Percentiles rank a stretch among this genome's conserved stretches.
These are phyloP conservation scores for Metschnikowia amazonensis DNA, from an alignment of 805 yeast genomes.

Conservation along the genomic window DNA sequence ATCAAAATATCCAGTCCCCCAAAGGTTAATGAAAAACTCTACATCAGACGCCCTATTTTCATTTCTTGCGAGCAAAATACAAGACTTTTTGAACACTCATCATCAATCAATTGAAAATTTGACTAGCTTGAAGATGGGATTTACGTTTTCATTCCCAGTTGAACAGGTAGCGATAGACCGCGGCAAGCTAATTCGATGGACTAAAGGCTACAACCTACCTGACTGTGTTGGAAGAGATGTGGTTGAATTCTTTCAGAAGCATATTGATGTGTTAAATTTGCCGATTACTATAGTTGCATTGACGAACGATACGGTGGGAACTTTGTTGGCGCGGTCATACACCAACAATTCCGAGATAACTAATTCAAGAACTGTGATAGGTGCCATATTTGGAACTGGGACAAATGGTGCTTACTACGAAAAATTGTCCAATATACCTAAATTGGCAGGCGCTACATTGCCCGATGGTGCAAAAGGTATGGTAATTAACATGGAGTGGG, in stretches of 20 bases:
- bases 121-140: constrained; percentile 65
- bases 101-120: constrained; percentile 46
- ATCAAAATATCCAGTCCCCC: constrained; percentile 74
- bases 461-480: constrained; percentile 47
- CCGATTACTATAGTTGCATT: constrained; percentile 79
- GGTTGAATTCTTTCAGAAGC: constrained; percentile 65
- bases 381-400: constrained; percentile 95
- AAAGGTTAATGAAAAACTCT: constrained; percentile 63
- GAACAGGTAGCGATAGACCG: constrained; percentile 74
- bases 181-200: constrained; percentile 90
- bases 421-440: constrained; percentile 65
- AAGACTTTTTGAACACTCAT: constrained; percentile 59
- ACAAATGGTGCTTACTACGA: constrained; percentile 95
- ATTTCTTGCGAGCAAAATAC: constrained; percentile 69
- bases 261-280: constrained; percentile 54
- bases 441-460: constrained; percentile 45
- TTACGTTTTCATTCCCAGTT: constrained; percentile 93
- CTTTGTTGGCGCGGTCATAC: constrained; percentile 84
- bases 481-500: constrained; percentile 98
- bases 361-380: constrained; percentile 74
- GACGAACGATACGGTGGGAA: constrained; percentile 95
- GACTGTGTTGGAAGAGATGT: constrained; percentile 87
- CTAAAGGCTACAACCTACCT: constrained; percentile 85
- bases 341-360: constrained; percentile 57
- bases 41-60: constrained; percentile 65